A percentile compares a stretch with the other conserved stretches of the same genome.
These are phyloP conservation scores for Botrytis elliptica DNA, from an alignment of 2,329 filamentous ascomycete species.

Conservation along the genomic window DNA sequence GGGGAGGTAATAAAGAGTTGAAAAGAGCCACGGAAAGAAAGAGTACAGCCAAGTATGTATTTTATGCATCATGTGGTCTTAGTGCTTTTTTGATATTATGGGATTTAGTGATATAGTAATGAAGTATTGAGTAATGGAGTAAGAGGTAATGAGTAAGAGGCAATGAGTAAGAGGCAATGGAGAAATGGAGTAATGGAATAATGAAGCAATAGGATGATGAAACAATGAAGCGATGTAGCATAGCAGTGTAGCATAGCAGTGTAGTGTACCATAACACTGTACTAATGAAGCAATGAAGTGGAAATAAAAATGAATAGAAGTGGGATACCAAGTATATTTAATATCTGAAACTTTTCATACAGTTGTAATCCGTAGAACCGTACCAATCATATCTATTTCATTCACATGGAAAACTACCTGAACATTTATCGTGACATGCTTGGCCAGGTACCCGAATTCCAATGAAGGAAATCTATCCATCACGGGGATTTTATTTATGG, in stretches of 20 bases:
- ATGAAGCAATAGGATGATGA: too few relatives aligned
- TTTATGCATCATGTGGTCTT: slow-evolving; percentile 74
- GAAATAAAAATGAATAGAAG: background rate
- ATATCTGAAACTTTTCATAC: background rate
- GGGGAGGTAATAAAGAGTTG: slow-evolving; percentile 85
- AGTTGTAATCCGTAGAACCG: background rate
- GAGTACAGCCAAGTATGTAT: slow-evolving; percentile 74
- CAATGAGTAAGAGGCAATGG: background rate
- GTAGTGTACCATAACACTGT: too few relatives aligned
- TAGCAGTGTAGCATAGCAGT: too few relatives aligned
- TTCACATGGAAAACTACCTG: background rate
- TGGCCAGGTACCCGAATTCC: background rate
- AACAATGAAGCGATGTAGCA: too few relatives aligned
- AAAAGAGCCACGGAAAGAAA: slow-evolving; percentile 74
- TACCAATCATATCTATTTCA: slow-evolving; percentile 1
- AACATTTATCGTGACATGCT: background rate
- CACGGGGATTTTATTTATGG: background rate
- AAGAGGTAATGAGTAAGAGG: background rate
- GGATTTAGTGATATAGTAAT: slow-evolving; percentile 63
- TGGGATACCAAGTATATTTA: background rate
- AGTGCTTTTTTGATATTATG: slow-evolving; percentile 73
- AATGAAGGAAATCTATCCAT: background rate
- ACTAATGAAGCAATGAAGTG: background rate
- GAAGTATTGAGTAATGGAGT: background rate
- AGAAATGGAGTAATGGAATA: background rate